A percentile compares a stretch with the other conserved stretches of the same genome.
These are phyloP conservation scores for Zygosaccharomyces siamensis DNA, from an alignment of 805 yeast genomes.

Conservation along the genomic window DNA sequence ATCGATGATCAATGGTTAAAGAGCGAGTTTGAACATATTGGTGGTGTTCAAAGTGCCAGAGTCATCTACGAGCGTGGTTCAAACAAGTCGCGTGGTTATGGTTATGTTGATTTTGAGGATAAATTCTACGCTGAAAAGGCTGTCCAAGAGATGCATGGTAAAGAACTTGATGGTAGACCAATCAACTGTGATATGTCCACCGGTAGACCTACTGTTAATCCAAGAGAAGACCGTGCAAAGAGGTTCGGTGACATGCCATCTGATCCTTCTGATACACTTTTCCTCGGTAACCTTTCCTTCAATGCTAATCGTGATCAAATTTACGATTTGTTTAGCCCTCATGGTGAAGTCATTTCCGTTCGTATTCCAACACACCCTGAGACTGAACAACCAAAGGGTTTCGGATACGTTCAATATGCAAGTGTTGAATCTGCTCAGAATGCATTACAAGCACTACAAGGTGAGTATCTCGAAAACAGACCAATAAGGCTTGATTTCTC, in stretches of 20 bases:
- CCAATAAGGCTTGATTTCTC: constrained; percentile 93
- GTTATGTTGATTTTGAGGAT: constrained; percentile 89
- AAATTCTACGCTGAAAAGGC: constrained; percentile 83
- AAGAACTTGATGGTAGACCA: constrained; percentile 95
- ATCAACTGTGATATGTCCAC: constrained; percentile 90
- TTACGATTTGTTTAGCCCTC: constrained; percentile 64
- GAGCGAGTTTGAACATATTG: constrained; percentile 75
- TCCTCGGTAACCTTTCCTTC: constrained; percentile 94
- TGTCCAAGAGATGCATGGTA: constrained; percentile 76
- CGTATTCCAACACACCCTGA: constrained; percentile 98
- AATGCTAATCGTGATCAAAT: constrained; percentile 76
- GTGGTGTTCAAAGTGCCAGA: constrained; percentile 84
- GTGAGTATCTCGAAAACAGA: constrained; percentile 85
- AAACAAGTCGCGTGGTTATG: constrained; percentile 94
- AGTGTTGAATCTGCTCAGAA: constrained; percentile 84
- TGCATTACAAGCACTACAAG: constrained; percentile 83
- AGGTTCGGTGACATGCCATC: constrained; percentile 87
- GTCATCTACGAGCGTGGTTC: constrained; percentile 90
- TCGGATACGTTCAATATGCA: constrained; percentile 93
- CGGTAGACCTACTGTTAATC: constrained; percentile 64
- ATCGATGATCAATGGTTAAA: constrained; percentile 92
- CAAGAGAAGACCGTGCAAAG: constrained; percentile 72
- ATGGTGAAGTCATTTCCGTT: constrained; percentile 81
- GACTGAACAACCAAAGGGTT: constrained; percentile 98
- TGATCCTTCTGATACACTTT: constrained; percentile 90